These are phyloP conservation scores for Kwoniella bestiolae DNA, from an alignment of 768 basidiomycete species.

Conservation along the genomic window DNA sequence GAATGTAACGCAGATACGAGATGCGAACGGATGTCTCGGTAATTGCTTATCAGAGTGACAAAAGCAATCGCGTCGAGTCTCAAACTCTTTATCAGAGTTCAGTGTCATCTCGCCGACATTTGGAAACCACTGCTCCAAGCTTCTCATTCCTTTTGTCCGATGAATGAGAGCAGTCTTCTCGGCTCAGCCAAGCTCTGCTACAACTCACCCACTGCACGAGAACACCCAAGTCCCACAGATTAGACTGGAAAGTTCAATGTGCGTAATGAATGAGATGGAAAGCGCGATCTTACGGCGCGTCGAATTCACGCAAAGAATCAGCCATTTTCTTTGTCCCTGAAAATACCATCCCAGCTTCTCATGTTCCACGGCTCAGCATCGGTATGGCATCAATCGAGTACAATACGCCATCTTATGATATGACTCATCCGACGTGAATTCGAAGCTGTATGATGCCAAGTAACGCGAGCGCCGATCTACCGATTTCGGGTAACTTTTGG, in stretches of 20 bases:
- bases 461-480: slow-evolving; percentile 26
- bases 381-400: slow-evolving; percentile 11
- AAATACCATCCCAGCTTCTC: slow-evolving; percentile 1
- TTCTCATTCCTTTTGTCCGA: too few species aligned
- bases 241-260: slow-evolving; percentile 5
- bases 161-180: too few species aligned
- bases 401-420: slow-evolving; percentile 25
- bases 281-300: slow-evolving; percentile 14
- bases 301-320: slow-evolving; percentile 10
- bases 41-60: neutral
- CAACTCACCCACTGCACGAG: too few species aligned
- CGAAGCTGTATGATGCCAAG: slow-evolving; percentile 8
- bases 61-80: neutral
- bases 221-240: neutral
- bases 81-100: too few species aligned
- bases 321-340: slow-evolving; percentile 26
- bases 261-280: neutral
- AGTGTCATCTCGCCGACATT: too few species aligned
- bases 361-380: neutral
- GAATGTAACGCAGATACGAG: neutral
- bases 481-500: slow-evolving; percentile 25
- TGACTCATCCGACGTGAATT: neutral
- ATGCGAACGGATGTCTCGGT: slow-evolving; percentile 4
- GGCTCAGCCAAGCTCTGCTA: too few species aligned
- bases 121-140: too few species aligned